These are phyloP conservation scores for Fusarium floridanum DNA, from an alignment of 2,329 filamentous ascomycete genomes.

Conservation along the genomic window DNA sequence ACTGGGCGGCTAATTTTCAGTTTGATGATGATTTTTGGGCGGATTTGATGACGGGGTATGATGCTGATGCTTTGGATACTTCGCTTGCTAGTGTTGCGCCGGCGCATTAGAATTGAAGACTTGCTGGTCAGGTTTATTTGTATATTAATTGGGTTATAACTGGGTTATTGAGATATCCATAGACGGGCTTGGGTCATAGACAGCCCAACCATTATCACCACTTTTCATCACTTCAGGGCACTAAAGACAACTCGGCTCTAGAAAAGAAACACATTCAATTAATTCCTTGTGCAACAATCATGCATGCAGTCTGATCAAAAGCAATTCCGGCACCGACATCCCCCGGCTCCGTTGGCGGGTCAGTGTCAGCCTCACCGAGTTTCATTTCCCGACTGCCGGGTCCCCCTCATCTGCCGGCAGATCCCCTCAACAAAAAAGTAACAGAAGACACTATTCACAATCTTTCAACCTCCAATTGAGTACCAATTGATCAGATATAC, in stretches of 20 bases:
- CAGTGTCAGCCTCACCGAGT: conserved; percentile 4
- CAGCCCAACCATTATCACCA: neutral
- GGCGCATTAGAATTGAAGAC: neutral
- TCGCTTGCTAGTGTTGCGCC: conserved; percentile 1
- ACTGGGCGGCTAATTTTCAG: conserved; percentile 42
- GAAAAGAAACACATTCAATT: neutral
- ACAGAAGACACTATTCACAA: neutral
- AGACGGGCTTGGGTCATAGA: neutral
- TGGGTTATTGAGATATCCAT: neutral
- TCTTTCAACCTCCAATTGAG: neutral
- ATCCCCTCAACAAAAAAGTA: neutral
- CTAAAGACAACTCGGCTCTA: neutral
- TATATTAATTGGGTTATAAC: neutral
- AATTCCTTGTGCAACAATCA: neutral
- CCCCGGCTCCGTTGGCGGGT: conserved; percentile 25
- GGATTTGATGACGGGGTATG: conserved; percentile 43
- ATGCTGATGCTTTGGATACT: conserved; percentile 26
- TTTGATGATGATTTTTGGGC: conserved; percentile 50
- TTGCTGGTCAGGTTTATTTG: neutral
- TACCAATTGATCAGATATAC: neutral
- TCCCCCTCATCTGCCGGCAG: neutral
- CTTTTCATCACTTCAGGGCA: neutral
- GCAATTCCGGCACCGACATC: conserved; percentile 6
- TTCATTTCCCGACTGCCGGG: conserved; percentile 30
- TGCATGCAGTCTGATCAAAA: neutral